Conservation (phyloP, 2,329 filamentous ascomycete species). For the Talaromyces marneffei region DNA sequence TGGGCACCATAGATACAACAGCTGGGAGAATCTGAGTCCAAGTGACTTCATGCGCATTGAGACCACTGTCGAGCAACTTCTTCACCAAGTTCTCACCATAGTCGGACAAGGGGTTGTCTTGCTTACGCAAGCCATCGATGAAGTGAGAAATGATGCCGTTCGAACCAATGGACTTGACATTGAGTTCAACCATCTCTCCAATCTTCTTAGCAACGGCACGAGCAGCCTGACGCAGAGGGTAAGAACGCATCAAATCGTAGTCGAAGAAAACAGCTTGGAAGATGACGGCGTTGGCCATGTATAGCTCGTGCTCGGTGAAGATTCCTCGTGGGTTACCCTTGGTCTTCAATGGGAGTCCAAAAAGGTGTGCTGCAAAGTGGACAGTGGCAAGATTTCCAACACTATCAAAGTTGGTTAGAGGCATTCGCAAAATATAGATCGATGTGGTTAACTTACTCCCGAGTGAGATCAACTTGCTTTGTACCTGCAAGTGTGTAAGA, state of each 20-base stretch:
- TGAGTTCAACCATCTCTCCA: constrained; percentile 56
- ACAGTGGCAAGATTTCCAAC: constrained; percentile 51
- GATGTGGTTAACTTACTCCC: constrained; percentile 39
- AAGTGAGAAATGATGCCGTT: constrained; percentile 53
- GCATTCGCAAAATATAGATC: neutral
- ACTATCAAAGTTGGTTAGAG: constrained; percentile 13
- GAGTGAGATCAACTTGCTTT: constrained; percentile 64
- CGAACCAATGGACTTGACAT: constrained; percentile 56
- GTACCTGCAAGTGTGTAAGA: constrained; percentile 57
- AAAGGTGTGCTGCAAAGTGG: constrained; percentile 52
- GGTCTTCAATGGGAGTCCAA: constrained; percentile 52
- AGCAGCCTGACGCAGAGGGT: constrained; percentile 55
- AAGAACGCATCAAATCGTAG: constrained; percentile 61
- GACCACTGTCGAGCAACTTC: constrained; percentile 57
- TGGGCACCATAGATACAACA: constrained; percentile 61
- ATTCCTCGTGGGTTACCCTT: constrained; percentile 46
- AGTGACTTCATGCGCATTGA: constrained; percentile 60
- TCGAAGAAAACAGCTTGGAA: constrained; percentile 63
- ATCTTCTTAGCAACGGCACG: constrained; percentile 55
- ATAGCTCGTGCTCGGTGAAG: constrained; percentile 54
- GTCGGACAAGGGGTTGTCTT: constrained; percentile 52
- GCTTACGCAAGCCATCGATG: constrained; percentile 43
- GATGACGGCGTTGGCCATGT: constrained; percentile 58
- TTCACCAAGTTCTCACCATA: constrained; percentile 64
- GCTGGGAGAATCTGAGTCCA: constrained; percentile 67